Base-by-base conservation (phyloP, 352 stramenopile genomes). In the Pythium insidiosum region DNA sequence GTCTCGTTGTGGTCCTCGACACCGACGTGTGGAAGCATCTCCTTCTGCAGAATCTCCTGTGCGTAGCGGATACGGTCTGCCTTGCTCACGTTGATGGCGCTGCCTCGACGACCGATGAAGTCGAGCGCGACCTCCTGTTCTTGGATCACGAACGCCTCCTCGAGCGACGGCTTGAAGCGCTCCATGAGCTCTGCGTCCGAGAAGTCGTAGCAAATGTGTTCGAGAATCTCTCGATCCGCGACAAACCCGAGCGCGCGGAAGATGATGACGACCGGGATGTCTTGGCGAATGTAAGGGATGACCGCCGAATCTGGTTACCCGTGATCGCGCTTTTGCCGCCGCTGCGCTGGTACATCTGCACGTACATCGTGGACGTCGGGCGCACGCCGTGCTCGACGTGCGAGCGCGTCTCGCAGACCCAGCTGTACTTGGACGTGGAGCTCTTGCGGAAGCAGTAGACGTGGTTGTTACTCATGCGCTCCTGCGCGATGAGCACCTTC, bases 381-480 rank as follows among this genome's bases (percentile, higher is more conserved):
- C 95, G 79, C 25, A 95, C 82, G 16, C 82, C 84, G 52, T 97
- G 94, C 61, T 98, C 95, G 10, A 99, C 90, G 66, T 99, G 95
- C 26, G 84, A 98, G 19, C 95, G 76, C 5, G 93, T 98, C 64
- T 99, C 95, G 59, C 97, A 98, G 7, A 98, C 92, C 85, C 86
- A 97, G 22, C 66, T 89, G 67, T 94, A 95, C 68, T 99, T 99
- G 64, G 79, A 95, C 15, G 95, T 92, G 40, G 94, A 89, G 49
- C 96, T 97, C 84, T 99, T 99, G 50, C 95, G 76, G 69, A 99
- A 99, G 28, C 95, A 98, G 73, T 99, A 99, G 13, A 99, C 96
- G 71, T 99, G 95, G 85, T 99, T 99, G 70, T 99, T 99, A 42
- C 85, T 98, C 82, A 99, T 98, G 28, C 97, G 86, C 61, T 99